A percentile compares a stretch with the other conserved stretches of the same genome.
phyloP scores from a whole-genome alignment of 2,329 filamentous ascomycete species.

The Dothideomycetidae sp. region DNA sequence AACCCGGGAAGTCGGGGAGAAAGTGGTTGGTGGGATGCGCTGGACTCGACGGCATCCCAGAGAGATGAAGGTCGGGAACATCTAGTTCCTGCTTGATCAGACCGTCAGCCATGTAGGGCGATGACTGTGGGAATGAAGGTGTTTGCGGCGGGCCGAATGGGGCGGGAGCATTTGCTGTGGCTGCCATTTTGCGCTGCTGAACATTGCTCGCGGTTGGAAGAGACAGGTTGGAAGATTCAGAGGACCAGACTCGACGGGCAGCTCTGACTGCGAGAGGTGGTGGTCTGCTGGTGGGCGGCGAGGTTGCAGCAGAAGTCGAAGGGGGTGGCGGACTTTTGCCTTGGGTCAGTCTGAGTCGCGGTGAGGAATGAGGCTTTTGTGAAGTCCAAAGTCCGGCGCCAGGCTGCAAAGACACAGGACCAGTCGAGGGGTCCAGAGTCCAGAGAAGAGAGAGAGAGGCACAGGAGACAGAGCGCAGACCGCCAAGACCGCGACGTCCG shows the following conservation, averaged over 20 bases:
- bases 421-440: too few relatives aligned
- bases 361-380: too few relatives aligned
- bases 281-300: too few relatives aligned
- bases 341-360: too few relatives aligned
- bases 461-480: too few relatives aligned
- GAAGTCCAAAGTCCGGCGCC: too few relatives aligned
- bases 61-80: conserved; percentile 1
- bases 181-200: conserved; percentile 12
- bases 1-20: not conserved
- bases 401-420: too few relatives aligned
- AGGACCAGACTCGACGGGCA: not conserved
- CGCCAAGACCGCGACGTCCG: too few relatives aligned
- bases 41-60: conserved; percentile 1
- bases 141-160: conserved; percentile 9
- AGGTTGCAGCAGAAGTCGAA: too few relatives aligned
- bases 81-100: conserved; percentile 7
- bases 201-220: conserved; percentile 5
- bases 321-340: too few relatives aligned
- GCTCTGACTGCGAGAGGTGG: too few relatives aligned
- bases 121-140: conserved; percentile 8
- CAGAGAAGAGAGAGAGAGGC: too few relatives aligned
- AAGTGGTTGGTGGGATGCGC: conserved; percentile 3
- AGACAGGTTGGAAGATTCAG: not conserved
- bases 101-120: conserved; percentile 8
- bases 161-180: conserved; percentile 12